phyloP scores from a whole-genome alignment of 2,329 filamentous ascomycete species.

The Fusarium praegraminearum region DNA sequence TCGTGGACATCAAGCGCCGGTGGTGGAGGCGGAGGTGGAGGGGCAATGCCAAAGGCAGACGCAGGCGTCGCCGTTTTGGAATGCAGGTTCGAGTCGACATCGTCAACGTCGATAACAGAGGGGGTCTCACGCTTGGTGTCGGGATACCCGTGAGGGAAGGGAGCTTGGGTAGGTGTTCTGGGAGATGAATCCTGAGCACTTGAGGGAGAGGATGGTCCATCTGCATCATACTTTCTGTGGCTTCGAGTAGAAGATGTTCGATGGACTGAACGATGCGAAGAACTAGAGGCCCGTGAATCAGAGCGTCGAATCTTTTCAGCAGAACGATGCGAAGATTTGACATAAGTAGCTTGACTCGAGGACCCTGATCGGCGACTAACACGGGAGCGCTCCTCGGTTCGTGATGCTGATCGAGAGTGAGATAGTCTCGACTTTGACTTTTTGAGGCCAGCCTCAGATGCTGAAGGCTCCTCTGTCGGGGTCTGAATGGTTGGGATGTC shows the following conservation, averaged over 20 bases:
- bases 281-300: constrained; percentile 52
- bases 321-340: constrained; percentile 55
- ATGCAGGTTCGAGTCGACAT: constrained; percentile 48
- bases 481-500: constrained; percentile 28
- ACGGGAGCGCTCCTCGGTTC: constrained; percentile 63
- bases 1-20: constrained; percentile 78
- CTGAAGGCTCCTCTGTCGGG: constrained; percentile 31
- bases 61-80: constrained; percentile 57
- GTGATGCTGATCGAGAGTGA: constrained; percentile 59
- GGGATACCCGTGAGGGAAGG: constrained; percentile 61
- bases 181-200: constrained; percentile 68
- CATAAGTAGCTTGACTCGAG: constrained; percentile 69
- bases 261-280: constrained; percentile 52
- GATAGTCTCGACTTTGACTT: constrained; percentile 61
- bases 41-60: constrained; percentile 51
- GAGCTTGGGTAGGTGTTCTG: constrained; percentile 68
- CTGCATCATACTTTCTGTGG: constrained; percentile 53
- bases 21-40: constrained; percentile 74
- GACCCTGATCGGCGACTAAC: constrained; percentile 66
- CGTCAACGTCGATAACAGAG: constrained; percentile 55
- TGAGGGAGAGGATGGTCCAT: constrained; percentile 61
- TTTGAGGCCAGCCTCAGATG: constrained; percentile 48
- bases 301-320: constrained; percentile 53
- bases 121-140: constrained; percentile 55
- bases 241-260: constrained; percentile 56